Base-by-base conservation (phyloP, 2,329 filamentous ascomycete genomes). In the Beauveria scarabaeidicola region DNA sequence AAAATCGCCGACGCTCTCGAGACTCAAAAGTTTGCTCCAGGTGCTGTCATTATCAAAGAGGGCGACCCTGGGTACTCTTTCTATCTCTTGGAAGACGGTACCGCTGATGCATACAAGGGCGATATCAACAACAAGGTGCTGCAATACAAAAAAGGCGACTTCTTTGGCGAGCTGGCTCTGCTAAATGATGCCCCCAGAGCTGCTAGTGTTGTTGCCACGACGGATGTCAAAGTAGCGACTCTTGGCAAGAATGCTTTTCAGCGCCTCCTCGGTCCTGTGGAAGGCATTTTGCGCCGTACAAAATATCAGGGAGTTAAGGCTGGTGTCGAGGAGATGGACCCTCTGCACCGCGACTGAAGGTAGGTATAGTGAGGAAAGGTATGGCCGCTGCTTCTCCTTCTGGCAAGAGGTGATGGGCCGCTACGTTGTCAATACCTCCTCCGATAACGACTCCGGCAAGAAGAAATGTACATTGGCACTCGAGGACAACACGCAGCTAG, bases 351-450 rank as follows among this genome's bases (percentile, higher is more conserved):
- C 43, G 67, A 62, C 21, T 59, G 40, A 59, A 36, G 3, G 9
- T 27, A 4, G 15, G 9, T 2, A n/a, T 6, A 17, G 11, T 17
- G 17, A 4, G 15, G 11, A 19, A 7, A 21, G 8, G n/a, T 13
- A 27, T 19, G 40, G 52, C 10, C 36, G 29, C n/a, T 32, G 25
- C 25, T 27, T 96, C 81, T 90, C 92, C 72, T 99, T 97, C 85
- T 99, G 94, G 94, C 94, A 99, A 78, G 94, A 99, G 78, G 86
- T 97, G 66, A 89, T 99, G 73, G 91, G 91, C 69, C 99, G 94
- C 85, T 99, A 99, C 75, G 91, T 97, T 63, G 87, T 96, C 72
- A 97, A 97, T 79, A 91, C 91, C 59, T 83, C 82, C 65, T 79
- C 88, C 65, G 89, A 93, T 59, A 88, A 92, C 70, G 81, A 85